These are phyloP conservation scores for Aeschynomene evenia DNA, from an alignment of 306 rosid species.

Conservation along the genomic window DNA sequence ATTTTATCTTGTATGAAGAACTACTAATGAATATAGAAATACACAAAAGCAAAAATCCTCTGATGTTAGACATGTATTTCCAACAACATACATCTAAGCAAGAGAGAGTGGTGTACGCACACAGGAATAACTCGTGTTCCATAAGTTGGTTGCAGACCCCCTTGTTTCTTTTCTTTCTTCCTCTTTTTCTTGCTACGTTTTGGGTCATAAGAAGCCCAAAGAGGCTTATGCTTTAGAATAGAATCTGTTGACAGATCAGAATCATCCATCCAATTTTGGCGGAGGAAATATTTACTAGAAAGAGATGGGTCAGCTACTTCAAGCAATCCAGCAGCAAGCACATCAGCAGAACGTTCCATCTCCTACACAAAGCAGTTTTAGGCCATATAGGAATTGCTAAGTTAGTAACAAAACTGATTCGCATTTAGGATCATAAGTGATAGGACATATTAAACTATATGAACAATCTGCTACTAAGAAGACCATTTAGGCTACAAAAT, in stretches of 20 bases:
- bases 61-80: background rate
- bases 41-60: constrained; percentile 1
- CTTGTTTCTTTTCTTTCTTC: constrained; percentile 62
- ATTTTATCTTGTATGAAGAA: constrained; percentile 8
- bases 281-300: constrained; percentile 82
- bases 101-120: constrained; percentile 56
- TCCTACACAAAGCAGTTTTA: constrained; percentile 57
- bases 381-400: background rate
- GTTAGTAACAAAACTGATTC: background rate
- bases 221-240: constrained; percentile 90
- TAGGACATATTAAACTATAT: constrained; percentile 16
- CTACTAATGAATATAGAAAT: background rate
- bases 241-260: constrained; percentile 66
- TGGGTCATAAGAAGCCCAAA: constrained; percentile 81
- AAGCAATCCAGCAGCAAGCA: constrained; percentile 99
- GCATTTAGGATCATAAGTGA: constrained; percentile 16
- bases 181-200: constrained; percentile 55
- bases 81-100: constrained; percentile 28
- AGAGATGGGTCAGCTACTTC: constrained; percentile 95
- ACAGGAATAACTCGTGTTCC: constrained; percentile 99
- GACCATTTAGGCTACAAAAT: constrained; percentile 6
- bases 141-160: constrained; percentile 77
- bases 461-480: constrained; percentile 5
- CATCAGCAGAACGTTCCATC: constrained; percentile 95
- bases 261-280: constrained; percentile 87